phyloP scores from a whole-genome alignment of 1,139 yeast genomes.

The Yamadazyma aaseri region DNA sequence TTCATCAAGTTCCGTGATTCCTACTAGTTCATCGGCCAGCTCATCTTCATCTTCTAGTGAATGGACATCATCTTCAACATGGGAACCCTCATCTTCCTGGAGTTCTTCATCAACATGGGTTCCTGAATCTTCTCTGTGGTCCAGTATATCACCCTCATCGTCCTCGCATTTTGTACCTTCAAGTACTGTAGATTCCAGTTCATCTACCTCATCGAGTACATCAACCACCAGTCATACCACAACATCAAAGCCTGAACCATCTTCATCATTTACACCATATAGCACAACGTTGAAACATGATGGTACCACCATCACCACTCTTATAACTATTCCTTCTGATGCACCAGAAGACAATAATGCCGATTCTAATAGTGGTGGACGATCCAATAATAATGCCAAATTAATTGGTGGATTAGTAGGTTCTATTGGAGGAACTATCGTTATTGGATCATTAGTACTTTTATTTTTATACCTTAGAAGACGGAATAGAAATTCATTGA shows the following conservation, averaged over 20 bases:
- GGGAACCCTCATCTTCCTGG: neutral
- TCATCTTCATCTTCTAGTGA: neutral
- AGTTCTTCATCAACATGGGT: constrained; percentile 1
- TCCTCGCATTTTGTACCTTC: constrained; percentile 3
- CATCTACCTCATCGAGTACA: constrained; percentile 1
- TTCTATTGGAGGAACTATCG: constrained; percentile 46
- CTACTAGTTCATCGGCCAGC: neutral
- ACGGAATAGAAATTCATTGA: constrained; percentile 27
- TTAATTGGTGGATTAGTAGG: constrained; percentile 50
- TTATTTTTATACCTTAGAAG: constrained; percentile 37
- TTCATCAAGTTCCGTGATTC: neutral
- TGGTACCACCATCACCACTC: constrained; percentile 44
- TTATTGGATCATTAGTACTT: constrained; percentile 39
- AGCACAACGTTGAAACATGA: constrained; percentile 28
- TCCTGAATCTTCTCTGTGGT: too few species aligned
- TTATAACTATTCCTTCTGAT: constrained; percentile 37
- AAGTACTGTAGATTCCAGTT: constrained; percentile 3
- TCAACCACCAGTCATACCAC: constrained; percentile 3
- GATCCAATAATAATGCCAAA: constrained; percentile 31
- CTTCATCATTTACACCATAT: constrained; percentile 15
- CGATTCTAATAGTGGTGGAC: constrained; percentile 11
- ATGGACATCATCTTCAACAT: neutral
- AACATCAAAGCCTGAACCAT: constrained; percentile 3
- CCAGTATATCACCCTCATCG: constrained; percentile 3
- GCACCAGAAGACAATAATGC: constrained; percentile 16